Conservation (phyloP, 768 basidiomycete species). For the Podaxis rugospora region DNA sequence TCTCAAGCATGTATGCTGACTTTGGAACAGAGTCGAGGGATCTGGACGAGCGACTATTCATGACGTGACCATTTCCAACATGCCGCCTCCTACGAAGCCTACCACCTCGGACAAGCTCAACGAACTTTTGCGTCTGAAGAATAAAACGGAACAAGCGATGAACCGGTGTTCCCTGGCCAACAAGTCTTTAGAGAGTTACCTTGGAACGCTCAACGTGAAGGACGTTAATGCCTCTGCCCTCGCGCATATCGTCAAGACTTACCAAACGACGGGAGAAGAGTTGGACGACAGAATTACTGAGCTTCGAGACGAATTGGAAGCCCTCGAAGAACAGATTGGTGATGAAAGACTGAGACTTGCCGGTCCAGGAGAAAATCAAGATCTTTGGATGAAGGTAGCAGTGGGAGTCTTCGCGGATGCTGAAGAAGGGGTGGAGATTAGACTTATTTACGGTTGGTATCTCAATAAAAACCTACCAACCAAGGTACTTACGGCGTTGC, state of each 20-base stretch:
- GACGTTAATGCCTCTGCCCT: slow-evolving; percentile 26
- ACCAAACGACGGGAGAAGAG: slow-evolving; percentile 27
- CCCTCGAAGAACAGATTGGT: slow-evolving; percentile 19
- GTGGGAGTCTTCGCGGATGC: slow-evolving; percentile 33
- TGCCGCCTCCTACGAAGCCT: slow-evolving; percentile 14
- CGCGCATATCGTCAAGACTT: slow-evolving; percentile 25
- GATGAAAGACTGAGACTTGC: slow-evolving; percentile 19
- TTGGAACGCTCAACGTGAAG: slow-evolving; percentile 29
- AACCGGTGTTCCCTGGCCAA: slow-evolving; percentile 24
- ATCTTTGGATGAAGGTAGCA: slow-evolving; percentile 24
- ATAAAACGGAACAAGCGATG: slow-evolving; percentile 24
- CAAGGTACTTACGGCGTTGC: neutral
- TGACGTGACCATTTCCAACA: slow-evolving; percentile 32
- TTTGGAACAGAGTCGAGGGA: slow-evolving; percentile 35
- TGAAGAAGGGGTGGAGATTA: slow-evolving; percentile 33
- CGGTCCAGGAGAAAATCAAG: slow-evolving; percentile 17
- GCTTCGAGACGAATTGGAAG: slow-evolving; percentile 23
- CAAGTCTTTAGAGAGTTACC: slow-evolving; percentile 28
- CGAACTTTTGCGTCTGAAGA: slow-evolving; percentile 21
- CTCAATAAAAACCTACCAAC: too few relatives aligned
- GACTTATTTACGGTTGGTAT: slow-evolving; percentile 33
- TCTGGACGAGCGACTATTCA: slow-evolving; percentile 41
- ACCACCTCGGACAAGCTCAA: slow-evolving; percentile 23
- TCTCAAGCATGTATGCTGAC: neutral
- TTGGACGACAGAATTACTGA: slow-evolving; percentile 28